Conservation (phyloP, 768 basidiomycete species). For the Hortiboletus flavorubellus region DNA sequence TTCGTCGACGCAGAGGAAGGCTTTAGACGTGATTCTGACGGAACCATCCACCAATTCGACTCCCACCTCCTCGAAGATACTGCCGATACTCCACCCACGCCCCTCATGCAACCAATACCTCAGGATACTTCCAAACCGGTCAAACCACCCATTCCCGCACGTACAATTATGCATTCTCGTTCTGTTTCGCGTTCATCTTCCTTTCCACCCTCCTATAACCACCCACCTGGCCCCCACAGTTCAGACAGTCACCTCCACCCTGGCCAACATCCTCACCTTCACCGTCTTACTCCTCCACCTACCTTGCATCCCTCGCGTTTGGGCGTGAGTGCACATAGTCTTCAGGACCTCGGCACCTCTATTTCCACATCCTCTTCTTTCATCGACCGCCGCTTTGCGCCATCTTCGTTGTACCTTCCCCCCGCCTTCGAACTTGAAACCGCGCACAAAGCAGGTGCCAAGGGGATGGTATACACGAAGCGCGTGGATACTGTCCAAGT, state of each 20-base stretch:
- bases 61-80: slow-evolving; percentile 13
- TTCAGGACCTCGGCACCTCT: slow-evolving; percentile 24
- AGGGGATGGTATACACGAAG: slow-evolving; percentile 12
- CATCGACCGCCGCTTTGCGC: slow-evolving; percentile 48
- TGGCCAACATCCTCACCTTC: slow-evolving; percentile 7
- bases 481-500: slow-evolving; percentile 42
- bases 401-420: slow-evolving; percentile 38
- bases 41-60: slow-evolving; percentile 24
- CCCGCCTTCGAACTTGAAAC: slow-evolving; percentile 32
- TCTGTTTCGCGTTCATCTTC: slow-evolving; percentile 19
- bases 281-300: slow-evolving; percentile 12
- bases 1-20: slow-evolving; percentile 31
- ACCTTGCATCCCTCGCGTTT: slow-evolving; percentile 4
- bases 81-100: slow-evolving; percentile 3
- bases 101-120: neutral
- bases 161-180: slow-evolving; percentile 10
- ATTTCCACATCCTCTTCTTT: slow-evolving; percentile 48
- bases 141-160: slow-evolving; percentile 24
- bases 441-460: slow-evolving; percentile 16
- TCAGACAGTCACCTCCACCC: slow-evolving; percentile 18
- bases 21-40: slow-evolving; percentile 19
- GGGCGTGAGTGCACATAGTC: slow-evolving; percentile 23
- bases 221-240: slow-evolving; percentile 16
- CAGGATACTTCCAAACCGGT: slow-evolving; percentile 1
- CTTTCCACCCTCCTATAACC: slow-evolving; percentile 25